Conservation (phyloP, 2,329 filamentous ascomycete genomes). For the Diplodia scrobiculata region DNA sequence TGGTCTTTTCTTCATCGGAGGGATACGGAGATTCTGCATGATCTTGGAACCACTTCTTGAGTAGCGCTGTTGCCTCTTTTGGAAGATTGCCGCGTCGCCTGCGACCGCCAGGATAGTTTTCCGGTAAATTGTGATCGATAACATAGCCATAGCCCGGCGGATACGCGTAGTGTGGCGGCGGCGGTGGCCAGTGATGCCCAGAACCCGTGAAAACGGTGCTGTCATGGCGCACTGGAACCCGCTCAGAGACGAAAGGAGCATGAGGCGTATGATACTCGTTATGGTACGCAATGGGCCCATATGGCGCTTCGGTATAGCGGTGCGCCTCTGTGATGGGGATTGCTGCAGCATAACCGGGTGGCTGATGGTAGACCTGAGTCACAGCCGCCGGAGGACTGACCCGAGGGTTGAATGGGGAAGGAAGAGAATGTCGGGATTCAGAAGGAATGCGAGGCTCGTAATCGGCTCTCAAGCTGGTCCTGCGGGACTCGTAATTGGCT, state of each 20-base stretch:
- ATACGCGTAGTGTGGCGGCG: not conserved
- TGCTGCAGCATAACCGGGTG: too few species aligned
- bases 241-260: not conserved
- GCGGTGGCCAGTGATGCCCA: not conserved
- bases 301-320: not conserved
- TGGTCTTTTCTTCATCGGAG: constrained; percentile 80
- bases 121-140: not conserved
- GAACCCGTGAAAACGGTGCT: not conserved
- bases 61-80: constrained; percentile 82
- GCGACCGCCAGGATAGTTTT: not conserved
- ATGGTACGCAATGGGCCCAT: not conserved
- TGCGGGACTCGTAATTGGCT: not conserved
- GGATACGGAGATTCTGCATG: constrained; percentile 80
- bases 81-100: constrained; percentile 73
- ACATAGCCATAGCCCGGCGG: not conserved
- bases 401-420: not conserved
- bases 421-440: not conserved
- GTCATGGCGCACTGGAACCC: not conserved
- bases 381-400: not conserved
- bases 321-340: not conserved
- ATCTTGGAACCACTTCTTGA: constrained; percentile 77
- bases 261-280: not conserved
- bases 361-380: not conserved
- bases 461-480: not conserved
- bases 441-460: constrained; percentile 16